Evolutionary conservation across 1,139 yeast species (phyloP), one percentile per base, ranked within the genome.

Genomic region (Candida mesenterica): DNA sequence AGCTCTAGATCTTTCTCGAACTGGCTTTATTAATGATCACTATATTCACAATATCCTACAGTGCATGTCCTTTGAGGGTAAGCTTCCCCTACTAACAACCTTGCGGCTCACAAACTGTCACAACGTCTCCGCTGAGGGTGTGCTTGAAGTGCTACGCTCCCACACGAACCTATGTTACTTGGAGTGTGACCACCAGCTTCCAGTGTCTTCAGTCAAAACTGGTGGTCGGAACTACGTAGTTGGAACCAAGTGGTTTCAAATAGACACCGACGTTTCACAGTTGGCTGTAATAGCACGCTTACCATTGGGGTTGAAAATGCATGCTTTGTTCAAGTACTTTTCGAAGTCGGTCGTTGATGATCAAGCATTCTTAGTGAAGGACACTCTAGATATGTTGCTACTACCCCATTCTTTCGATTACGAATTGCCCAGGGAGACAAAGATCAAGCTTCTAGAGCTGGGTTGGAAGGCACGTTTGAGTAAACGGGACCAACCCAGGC

Each of bases 1-100:
- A 12, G 69, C 61, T 2, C 48, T 70, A 27, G 62, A 67, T 40
- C 34, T 69, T 6, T 63, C 72, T 1, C 50, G 55, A 29, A 53
- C 52, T 30, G 24, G 32, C 0, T 30, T 41, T 6, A 45, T 68
- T 5, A 68, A 66, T 43, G 73, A 67, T 41, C 55, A 47, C 14
- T 59, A 57, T 19, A 30, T 67, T 4, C 45, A 53, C 24, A 59
- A 58, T 28, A 40, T 68, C 30, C 38, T 50, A 13, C 38, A 51
- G 2, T 46, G 61, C 14, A 49, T 66, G 8, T 31, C 35, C 1
- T 43, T 42, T 28, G 59, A 55, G 15, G 59, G 55, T 1, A 56
- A 53, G 29, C 39, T 61, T 4, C 41, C 48, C 1, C 44, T 44
- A 9, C 49, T 69, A 15, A 45, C 55, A 10, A 40, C 62, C 1